Base-by-base conservation (phyloP, 2,329 filamentous ascomycete genomes). In the Colletotrichum tamarilloi region DNA sequence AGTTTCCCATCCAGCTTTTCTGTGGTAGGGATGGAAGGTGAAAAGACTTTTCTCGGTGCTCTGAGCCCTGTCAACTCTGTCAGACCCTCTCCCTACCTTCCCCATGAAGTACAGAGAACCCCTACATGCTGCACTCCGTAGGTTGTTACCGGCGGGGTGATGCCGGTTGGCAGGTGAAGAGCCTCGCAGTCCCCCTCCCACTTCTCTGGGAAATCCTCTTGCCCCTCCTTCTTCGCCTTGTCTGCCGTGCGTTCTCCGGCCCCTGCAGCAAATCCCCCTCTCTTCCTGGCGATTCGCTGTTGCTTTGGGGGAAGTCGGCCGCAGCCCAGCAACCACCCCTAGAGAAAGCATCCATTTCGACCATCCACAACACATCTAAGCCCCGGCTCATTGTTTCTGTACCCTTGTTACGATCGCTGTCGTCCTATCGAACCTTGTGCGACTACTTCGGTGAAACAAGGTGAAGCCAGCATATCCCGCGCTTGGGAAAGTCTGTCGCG, bases 141-240 rank as follows among this genome's bases (percentile, higher is more conserved):
- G 38, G 14, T 42, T 42, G 12, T 42, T 42, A 16, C 28, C 19
- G 69, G 66, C 53, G 66, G 69, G 70, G 66, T 64, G 70, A 60
- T 73, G 66, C 59, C 69, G 59, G 66, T 73, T 69, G 67, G 66
- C 67, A 42, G 66, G 59, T 69, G 70, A 60, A 64, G 59, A 69
- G 59, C 38, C 58, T 73, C 42, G 16, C 32, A 64, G 16, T 63
- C 38, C 42, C 70, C 67, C 70, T 64, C 59, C 53, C 24, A 64
- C 53, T 64, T 57, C 30, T 68, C 32, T 52, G 42, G n/a, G 59
- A 16, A 11, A 26, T 19, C 16, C 35, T 59, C 28, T 9, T 28
- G 68, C 63, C 63, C 64, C 63, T 62, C 57, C 16, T 62, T 46
- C 60, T 53, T 22, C 46, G 14, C 57, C 42, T 68, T 53, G 19